These are phyloP conservation scores for Geosmithia morbida DNA, from an alignment of 2,329 filamentous ascomycete genomes.

Conservation along the genomic window DNA sequence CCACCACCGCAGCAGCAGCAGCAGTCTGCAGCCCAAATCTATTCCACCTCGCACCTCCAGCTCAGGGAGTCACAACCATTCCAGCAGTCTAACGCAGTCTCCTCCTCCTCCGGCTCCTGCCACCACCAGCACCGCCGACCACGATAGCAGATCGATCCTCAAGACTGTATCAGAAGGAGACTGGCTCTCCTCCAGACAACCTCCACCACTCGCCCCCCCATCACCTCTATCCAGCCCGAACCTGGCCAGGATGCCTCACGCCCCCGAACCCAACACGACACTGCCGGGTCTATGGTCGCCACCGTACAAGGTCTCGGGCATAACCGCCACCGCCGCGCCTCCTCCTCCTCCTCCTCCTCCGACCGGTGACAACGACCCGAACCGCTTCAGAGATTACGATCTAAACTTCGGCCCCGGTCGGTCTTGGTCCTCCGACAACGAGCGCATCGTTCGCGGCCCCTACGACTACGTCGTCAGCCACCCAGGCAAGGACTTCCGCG, in stretches of 20 bases:
- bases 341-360: too few species aligned
- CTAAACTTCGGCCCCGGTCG: conserved; percentile 34
- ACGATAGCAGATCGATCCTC: conserved; percentile 21
- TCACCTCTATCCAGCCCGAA: not conserved
- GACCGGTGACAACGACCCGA: too few species aligned
- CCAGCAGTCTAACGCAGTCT: conserved; percentile 13
- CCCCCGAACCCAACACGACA: not conserved
- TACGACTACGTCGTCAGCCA: conserved; percentile 69
- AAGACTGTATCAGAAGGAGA: conserved; percentile 44
- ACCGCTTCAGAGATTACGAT: conserved; percentile 39
- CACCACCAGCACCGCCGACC: not conserved
- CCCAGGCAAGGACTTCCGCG: conserved; percentile 74
- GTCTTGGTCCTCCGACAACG: conserved; percentile 60
- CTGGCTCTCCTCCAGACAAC: conserved; percentile 35
- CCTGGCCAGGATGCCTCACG: conserved; percentile 14
- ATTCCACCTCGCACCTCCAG: conserved; percentile 63
- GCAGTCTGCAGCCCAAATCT: conserved; percentile 32
- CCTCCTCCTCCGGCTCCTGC: conserved; percentile 8
- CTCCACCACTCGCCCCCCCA: conserved; percentile 3
- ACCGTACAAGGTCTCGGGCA: too few species aligned
- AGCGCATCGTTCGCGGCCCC: conserved; percentile 62
- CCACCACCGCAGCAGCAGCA: too few species aligned
- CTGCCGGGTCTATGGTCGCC: conserved; percentile 10
- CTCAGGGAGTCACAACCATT: conserved; percentile 9
- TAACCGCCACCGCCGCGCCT: too few species aligned